phyloP scores from a whole-genome alignment of 1,284 basidiomycete species.

The Leucoagaricus sp. region DNA sequence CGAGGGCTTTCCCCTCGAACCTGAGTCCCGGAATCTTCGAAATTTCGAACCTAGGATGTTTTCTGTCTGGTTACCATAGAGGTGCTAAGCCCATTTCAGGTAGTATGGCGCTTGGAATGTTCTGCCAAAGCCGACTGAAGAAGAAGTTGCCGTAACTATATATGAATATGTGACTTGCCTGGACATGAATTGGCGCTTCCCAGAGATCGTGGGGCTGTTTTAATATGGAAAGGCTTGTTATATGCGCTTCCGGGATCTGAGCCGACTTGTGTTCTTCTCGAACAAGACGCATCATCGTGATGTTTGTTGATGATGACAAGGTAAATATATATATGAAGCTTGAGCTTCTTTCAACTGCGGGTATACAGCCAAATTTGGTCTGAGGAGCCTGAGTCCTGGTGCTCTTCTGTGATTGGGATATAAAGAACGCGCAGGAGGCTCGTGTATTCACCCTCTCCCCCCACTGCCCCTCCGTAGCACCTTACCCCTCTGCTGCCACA shows the following conservation, averaged over 20 bases:
- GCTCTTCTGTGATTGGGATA: slow-evolving; percentile 1
- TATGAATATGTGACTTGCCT: no score
- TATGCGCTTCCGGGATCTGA: background rate
- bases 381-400: slow-evolving; percentile 9
- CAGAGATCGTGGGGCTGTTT: background rate
- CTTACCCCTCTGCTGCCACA: background rate
- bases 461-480: background rate
- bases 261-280: background rate
- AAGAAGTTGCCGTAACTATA: background rate
- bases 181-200: background rate
- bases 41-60: background rate
- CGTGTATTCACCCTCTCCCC: background rate
- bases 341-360: slow-evolving; percentile 5
- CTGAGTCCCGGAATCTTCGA: background rate
- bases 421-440: background rate
- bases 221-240: background rate
- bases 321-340: background rate
- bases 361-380: slow-evolving; percentile 3
- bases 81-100: background rate
- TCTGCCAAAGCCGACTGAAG: background rate
- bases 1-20: slow-evolving; percentile 1
- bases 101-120: background rate
- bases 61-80: background rate
- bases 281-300: no score
- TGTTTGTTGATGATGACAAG: background rate